phyloP scores from a whole-genome alignment of 495 filamentous ascomycete genomes.

The Neurospora discreta region DNA sequence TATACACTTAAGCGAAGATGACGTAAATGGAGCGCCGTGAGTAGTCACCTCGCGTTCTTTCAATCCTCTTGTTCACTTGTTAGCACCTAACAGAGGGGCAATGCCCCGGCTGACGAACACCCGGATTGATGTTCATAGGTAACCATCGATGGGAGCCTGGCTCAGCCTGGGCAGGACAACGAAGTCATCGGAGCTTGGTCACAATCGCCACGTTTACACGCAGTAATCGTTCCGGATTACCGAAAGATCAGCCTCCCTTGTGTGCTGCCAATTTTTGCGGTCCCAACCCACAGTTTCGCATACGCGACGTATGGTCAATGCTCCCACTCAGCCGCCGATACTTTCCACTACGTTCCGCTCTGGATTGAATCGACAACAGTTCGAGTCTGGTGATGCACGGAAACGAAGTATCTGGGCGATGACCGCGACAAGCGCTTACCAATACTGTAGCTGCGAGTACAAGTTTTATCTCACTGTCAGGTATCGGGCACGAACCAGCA shows the following conservation, averaged over 20 bases:
- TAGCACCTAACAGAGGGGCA: neutral
- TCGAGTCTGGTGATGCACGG: neutral
- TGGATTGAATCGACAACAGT: neutral
- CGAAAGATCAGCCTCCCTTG: neutral
- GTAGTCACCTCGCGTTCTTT: neutral
- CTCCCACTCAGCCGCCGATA: neutral
- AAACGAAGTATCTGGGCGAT: neutral
- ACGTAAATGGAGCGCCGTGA: neutral
- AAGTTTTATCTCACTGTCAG: no score
- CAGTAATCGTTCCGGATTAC: neutral
- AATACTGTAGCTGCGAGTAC: no score
- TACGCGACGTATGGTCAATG: neutral
- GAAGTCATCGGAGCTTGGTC: neutral
- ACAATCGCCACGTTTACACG: neutral
- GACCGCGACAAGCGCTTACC: neutral
- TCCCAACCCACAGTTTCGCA: neutral
- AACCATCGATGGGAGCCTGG: neutral
- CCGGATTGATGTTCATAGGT: neutral
- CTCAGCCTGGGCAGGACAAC: neutral
- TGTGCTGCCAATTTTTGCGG: neutral
- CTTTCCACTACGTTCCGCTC: neutral
- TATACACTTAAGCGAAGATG: neutral
- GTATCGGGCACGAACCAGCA: no score
- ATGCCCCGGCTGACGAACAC: neutral
- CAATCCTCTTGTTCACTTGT: neutral